Evolutionary conservation across 2,329 filamentous ascomycete species (phyloP).

Genomic region (Sclerotinia sclerotiorum): DNA sequence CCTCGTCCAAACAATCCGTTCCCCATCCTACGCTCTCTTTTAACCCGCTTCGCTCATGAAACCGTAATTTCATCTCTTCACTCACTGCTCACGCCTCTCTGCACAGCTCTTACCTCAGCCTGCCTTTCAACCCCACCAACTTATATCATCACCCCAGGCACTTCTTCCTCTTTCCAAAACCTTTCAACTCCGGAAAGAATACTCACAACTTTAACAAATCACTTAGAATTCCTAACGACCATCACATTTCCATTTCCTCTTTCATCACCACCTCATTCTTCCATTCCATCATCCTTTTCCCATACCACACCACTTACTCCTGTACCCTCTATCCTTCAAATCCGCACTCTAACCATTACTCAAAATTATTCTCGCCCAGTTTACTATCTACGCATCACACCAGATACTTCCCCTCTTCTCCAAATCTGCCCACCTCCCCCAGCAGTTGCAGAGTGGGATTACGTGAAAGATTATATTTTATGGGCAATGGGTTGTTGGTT

Average conservation of each 20-base stretch:
- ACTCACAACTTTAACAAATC: constrained; percentile 44
- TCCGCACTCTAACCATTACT: constrained; percentile 37
- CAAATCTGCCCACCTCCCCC: constrained; percentile 15
- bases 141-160: constrained; percentile 33
- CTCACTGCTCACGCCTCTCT: constrained; percentile 32
- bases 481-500: constrained; percentile 16
- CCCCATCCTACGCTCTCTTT: constrained; percentile 58
- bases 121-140: constrained; percentile 33
- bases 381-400: constrained; percentile 5
- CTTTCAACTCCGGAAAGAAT: constrained; percentile 42
- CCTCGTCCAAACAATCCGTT: constrained; percentile 52
- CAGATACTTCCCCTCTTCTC: constrained; percentile 16
- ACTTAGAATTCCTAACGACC: constrained; percentile 45
- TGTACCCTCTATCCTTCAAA: constrained; percentile 10
- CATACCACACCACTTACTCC: not conserved
- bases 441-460: not conserved
- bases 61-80: constrained; percentile 30
- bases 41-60: constrained; percentile 39
- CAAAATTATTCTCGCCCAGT: not conserved
- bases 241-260: constrained; percentile 42
- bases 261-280: constrained; percentile 11
- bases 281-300: constrained; percentile 11
- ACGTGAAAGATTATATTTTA: constrained; percentile 11
- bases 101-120: constrained; percentile 31
- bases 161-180: constrained; percentile 29